phyloP scores from a whole-genome alignment of 208 protist species.

The Leishmania lainsoni region DNA sequence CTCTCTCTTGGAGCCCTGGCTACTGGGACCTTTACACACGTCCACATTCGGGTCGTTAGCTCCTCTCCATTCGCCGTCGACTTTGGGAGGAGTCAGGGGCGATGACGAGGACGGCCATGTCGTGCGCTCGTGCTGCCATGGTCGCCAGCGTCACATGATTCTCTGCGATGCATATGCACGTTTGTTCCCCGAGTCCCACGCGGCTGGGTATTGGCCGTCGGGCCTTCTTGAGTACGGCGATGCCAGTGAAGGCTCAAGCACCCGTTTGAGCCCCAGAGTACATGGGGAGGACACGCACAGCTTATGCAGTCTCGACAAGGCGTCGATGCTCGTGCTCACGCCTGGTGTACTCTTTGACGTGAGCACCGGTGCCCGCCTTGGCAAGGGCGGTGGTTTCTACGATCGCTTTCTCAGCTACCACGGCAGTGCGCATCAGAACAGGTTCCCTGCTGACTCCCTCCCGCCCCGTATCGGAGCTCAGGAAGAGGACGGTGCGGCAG shows the following conservation, averaged over 20 bases:
- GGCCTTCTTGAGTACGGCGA: slow-evolving; percentile 27
- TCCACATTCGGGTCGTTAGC: background rate
- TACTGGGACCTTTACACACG: slow-evolving; percentile 8
- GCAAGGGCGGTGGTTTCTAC: slow-evolving; percentile 90
- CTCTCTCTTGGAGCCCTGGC: slow-evolving; percentile 31
- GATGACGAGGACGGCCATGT: background rate
- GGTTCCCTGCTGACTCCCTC: background rate
- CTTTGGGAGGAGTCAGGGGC: background rate
- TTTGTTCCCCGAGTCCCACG: slow-evolving; percentile 17
- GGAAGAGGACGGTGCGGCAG: background rate
- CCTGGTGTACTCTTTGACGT: slow-evolving; percentile 77
- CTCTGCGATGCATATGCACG: slow-evolving; percentile 29
- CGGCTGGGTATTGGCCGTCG: slow-evolving; percentile 22
- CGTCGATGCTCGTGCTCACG: slow-evolving; percentile 50
- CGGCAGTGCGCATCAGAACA: background rate
- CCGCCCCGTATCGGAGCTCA: too few species aligned
- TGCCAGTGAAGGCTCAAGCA: background rate
- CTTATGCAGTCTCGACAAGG: slow-evolving; percentile 17
- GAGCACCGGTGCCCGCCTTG: slow-evolving; percentile 50
- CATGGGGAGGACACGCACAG: background rate
- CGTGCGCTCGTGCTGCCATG: background rate
- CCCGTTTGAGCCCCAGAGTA: background rate
- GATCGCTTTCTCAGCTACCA: slow-evolving; percentile 75
- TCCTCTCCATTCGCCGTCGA: background rate
- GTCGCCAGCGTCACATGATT: slow-evolving; percentile 16